Conservation (phyloP, 768 basidiomycete genomes). For the Mrakia blollopis region DNA sequence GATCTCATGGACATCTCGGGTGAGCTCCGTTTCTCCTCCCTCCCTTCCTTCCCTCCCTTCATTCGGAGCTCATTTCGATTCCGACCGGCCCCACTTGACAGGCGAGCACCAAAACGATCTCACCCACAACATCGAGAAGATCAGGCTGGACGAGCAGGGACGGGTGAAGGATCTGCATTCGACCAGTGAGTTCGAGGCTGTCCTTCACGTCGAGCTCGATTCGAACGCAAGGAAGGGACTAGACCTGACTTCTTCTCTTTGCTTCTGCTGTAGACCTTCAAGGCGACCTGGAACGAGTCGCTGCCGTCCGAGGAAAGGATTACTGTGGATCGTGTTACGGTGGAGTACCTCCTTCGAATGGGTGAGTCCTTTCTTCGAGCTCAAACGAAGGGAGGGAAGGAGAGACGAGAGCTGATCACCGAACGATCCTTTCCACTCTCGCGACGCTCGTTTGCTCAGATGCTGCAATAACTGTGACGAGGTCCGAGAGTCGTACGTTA, state of each 20-base stretch:
- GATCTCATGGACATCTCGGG: slow-evolving; percentile 94
- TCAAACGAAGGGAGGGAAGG: background rate
- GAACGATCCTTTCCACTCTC: background rate
- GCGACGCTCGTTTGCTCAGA: slow-evolving; percentile 46
- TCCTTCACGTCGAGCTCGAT: too few species aligned
- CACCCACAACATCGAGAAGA: slow-evolving; percentile 82
- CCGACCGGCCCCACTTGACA: background rate
- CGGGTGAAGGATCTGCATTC: slow-evolving; percentile 49
- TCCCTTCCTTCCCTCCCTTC: background rate
- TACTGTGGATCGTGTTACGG: slow-evolving; percentile 98
- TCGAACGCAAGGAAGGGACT: too few species aligned
- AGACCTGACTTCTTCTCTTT: slow-evolving; percentile 18
- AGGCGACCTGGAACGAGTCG: slow-evolving; percentile 81
- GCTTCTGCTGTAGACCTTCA: slow-evolving; percentile 48
- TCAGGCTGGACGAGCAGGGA: slow-evolving; percentile 63
- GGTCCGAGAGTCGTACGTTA: slow-evolving; percentile 80
- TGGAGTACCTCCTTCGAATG: slow-evolving; percentile 48
- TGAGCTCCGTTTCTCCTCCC: background rate
- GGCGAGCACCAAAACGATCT: slow-evolving; percentile 87
- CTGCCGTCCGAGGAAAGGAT: slow-evolving; percentile 53
- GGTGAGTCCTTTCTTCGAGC: slow-evolving; percentile 45
- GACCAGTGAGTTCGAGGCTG: slow-evolving; percentile 23
- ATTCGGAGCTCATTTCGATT: background rate
- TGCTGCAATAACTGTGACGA: slow-evolving; percentile 97
- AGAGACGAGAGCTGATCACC: background rate